These are phyloP conservation scores for Lyophyllum atratum DNA, from an alignment of 768 basidiomycete genomes.

Conservation along the genomic window DNA sequence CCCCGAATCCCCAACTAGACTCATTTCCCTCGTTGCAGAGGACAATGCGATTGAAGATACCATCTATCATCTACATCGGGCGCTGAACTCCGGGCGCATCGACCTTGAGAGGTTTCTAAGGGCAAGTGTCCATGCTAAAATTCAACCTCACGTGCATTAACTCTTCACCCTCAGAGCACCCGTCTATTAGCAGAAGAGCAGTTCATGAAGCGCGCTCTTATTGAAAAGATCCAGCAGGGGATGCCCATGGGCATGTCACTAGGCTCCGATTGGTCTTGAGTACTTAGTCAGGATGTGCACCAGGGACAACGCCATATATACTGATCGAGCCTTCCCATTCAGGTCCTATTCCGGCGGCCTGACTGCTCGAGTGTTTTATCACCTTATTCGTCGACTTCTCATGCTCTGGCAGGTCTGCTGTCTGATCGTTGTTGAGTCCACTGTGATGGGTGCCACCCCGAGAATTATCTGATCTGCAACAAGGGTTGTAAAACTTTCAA, in stretches of 20 bases:
- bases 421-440: slow-evolving; percentile 1
- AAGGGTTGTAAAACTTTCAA: background rate
- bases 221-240: slow-evolving; percentile 81
- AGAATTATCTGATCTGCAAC: background rate
- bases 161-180: slow-evolving; percentile 54
- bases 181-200: slow-evolving; percentile 92
- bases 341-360: slow-evolving; percentile 29
- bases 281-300: slow-evolving; percentile 8
- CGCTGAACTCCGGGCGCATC: slow-evolving; percentile 86
- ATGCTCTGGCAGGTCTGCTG: background rate
- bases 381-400: slow-evolving; percentile 34
- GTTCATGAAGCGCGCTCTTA: slow-evolving; percentile 93
- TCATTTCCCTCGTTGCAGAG: slow-evolving; percentile 97
- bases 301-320: slow-evolving; percentile 1
- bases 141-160: slow-evolving; percentile 10
- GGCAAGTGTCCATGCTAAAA: slow-evolving; percentile 46
- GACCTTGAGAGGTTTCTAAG: slow-evolving; percentile 94
- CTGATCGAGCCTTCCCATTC: slow-evolving; percentile 1
- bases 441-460: background rate
- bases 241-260: slow-evolving; percentile 51
- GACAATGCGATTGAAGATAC: slow-evolving; percentile 99
- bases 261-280: slow-evolving; percentile 41
- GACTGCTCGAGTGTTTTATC: slow-evolving; percentile 37
- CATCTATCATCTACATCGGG: slow-evolving; percentile 94
- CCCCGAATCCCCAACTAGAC: slow-evolving; percentile 44